Conservation (phyloP, 306 rosid species). For the Ochetophila trinervis region DNA sequence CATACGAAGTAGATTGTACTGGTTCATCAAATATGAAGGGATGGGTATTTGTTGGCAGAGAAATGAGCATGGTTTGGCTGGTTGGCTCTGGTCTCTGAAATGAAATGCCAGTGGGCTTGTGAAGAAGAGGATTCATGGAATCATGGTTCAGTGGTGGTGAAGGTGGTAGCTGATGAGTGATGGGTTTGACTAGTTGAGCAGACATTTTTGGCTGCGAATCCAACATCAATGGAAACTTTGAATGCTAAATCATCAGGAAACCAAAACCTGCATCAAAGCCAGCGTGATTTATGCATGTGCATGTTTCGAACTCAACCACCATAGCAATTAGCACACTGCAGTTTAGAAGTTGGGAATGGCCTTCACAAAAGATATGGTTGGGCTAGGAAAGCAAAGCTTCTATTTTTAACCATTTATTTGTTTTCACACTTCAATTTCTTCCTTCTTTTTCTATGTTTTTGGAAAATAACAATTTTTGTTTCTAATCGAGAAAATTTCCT, state of each 20-base stretch:
- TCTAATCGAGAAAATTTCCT: too few relatives aligned
- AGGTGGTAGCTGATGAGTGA: conserved; percentile 15
- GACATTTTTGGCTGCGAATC: conserved; percentile 17
- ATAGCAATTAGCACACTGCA: too few relatives aligned
- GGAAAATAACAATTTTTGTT: too few relatives aligned
- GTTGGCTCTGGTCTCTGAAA: conserved; percentile 20
- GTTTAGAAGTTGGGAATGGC: too few relatives aligned
- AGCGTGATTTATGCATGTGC: too few relatives aligned
- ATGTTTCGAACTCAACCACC: too few relatives aligned
- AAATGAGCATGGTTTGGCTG: conserved; percentile 10
- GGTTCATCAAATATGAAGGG: conserved; percentile 20
- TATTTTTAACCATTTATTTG: too few relatives aligned
- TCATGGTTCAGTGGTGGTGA: not conserved
- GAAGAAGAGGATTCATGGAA: conserved; percentile 1
- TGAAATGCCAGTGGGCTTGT: conserved; percentile 16
- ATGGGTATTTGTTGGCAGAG: not conserved
- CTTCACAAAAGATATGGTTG: too few relatives aligned
- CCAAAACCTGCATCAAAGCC: not conserved
- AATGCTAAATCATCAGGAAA: not conserved
- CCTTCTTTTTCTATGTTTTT: too few relatives aligned
- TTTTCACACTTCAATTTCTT: too few relatives aligned
- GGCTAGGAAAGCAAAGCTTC: too few relatives aligned
- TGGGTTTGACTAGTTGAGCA: conserved; percentile 5
- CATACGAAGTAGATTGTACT: conserved; percentile 32
- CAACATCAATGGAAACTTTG: not conserved